These are phyloP conservation scores for Chaetomiaceae sp. DNA, from an alignment of 2,329 filamentous ascomycete species.

Conservation along the genomic window DNA sequence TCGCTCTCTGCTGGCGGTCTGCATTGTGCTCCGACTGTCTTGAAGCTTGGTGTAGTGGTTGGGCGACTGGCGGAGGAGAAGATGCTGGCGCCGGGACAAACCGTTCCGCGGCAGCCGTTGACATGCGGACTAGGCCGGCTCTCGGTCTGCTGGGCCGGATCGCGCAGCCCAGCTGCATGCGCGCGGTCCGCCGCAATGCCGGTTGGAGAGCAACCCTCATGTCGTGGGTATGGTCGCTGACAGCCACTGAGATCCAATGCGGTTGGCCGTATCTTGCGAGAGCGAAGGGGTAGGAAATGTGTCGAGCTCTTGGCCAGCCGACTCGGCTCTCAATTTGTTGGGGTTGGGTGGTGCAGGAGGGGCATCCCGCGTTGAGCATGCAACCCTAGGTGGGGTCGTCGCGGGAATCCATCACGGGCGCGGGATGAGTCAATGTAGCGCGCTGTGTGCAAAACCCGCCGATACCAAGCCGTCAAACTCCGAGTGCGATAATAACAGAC, in stretches of 20 bases:
- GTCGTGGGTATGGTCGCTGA: background rate
- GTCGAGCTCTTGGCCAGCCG: background rate
- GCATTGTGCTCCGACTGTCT: background rate
- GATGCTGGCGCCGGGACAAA: background rate
- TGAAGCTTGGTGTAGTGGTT: background rate
- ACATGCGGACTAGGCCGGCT: constrained; percentile 5
- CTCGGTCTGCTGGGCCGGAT: background rate
- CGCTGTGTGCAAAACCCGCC: background rate
- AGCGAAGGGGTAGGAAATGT: background rate
- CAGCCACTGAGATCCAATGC: background rate
- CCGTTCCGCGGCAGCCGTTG: constrained; percentile 10
- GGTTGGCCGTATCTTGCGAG: too few species aligned
- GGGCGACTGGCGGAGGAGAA: background rate
- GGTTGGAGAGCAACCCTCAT: constrained; percentile 6
- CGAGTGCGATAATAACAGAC: background rate
- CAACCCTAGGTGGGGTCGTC: constrained; percentile 15
- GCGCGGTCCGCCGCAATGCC: background rate
- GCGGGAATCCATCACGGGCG: background rate
- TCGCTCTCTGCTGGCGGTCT: constrained; percentile 9
- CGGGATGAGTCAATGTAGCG: constrained; percentile 9
- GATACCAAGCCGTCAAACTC: background rate
- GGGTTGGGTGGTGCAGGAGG: constrained; percentile 2
- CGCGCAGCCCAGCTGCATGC: background rate
- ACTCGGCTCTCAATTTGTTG: constrained; percentile 12
- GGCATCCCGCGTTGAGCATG: constrained; percentile 12